Base-by-base conservation (phyloP, 2,329 filamentous ascomycete species). In the Fusarium sp. region DNA sequence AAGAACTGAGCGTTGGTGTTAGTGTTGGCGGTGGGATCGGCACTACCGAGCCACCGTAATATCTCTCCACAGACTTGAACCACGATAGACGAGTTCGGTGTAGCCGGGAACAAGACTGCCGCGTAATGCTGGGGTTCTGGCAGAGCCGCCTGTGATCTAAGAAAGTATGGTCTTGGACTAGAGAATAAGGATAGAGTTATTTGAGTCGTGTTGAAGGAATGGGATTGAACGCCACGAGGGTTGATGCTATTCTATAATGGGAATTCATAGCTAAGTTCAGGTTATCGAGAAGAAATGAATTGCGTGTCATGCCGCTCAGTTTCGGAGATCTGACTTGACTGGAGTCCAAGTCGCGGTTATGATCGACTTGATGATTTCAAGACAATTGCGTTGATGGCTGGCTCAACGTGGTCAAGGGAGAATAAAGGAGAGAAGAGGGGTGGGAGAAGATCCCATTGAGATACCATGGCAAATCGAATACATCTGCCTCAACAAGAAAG, bases 41-140 rank as follows among this genome's bases (percentile, higher is more conserved):
- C 32, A 58, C 45, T 64, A n/a, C 64, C 57, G 65, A 57, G 22
- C 34, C 57, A 46, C 48, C 64, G 41, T 55, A 27, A 53, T 42
- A 34, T 52, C 32, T 47, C 27, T 48, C 34, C 32, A 55, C 49
- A 30, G 20, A 42, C 49, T 52, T 41, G 49, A 57, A 70, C 49
- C 45, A 46, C 57, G 57, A 70, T 67, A 59, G 57, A 70, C 62
- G 57, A 69, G 47, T 51, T 70, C 58, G 67, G 67, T 68, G 61
- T 44, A 22, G 65, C 54, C 46, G 53, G 57, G 53, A 37, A 70
- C 63, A 61, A 67, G 57, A 32, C 62, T 42, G 62, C 67, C 56
- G 53, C 56, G 61, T 63, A 67, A 63, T 57, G 25, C 32, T 52
- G 20, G 29, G 51, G 40, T 24, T 56, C 10, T 47, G 42, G 30